Evolutionary conservation across 2,329 filamentous ascomycete genomes (phyloP), one percentile per base, ranked within the genome.

Genomic region (Botrytis pseudocinerea): DNA sequence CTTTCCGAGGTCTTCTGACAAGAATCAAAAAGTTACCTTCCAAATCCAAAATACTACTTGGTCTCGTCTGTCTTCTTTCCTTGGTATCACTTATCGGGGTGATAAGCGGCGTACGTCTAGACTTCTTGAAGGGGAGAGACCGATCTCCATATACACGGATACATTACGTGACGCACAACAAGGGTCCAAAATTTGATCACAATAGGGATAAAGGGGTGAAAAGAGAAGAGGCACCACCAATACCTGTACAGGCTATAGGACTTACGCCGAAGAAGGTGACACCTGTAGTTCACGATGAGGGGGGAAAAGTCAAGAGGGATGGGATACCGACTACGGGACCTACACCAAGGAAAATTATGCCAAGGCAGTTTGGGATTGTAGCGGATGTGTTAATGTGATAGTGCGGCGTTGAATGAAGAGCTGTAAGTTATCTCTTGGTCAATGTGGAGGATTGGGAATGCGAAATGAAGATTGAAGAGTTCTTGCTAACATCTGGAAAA

Each of bases 161-260:
- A 42, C 46, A 68, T 42, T 68, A 68, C n/a, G 64, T 22, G 18
- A 68, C 64, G 25, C 64, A 68, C 6, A 68, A 68, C 16, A 68
- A 20, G 9, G 64, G 64, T 12, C 64, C 46, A n/a, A 68, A 68
- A 25, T 68, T 68, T 28, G 22, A 68, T 68, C 64, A 68, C 2
- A 68, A 68, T 54, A 54, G 64, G 25, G 64, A 68, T 20, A 54
- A 68, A 18, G 48, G 35, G 16, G 46, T 42, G 32, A 54, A 68
- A 48, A 40, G 64, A 25, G 64, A 54, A 18, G 64, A 68, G 16
- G 25, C 38, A 14, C 61, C 61, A 28, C 64, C 64, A 32, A 68
- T 68, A 68, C 64, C 64, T 12, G 64, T 42, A 32, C 46, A n/a
- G 35, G 64, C 35, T 7, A 46, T 65, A 65, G 42, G 62, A 35